Conservation (phyloP, 371 early-diverging fungal species). For the Syncephalastrum monosporum region DNA sequence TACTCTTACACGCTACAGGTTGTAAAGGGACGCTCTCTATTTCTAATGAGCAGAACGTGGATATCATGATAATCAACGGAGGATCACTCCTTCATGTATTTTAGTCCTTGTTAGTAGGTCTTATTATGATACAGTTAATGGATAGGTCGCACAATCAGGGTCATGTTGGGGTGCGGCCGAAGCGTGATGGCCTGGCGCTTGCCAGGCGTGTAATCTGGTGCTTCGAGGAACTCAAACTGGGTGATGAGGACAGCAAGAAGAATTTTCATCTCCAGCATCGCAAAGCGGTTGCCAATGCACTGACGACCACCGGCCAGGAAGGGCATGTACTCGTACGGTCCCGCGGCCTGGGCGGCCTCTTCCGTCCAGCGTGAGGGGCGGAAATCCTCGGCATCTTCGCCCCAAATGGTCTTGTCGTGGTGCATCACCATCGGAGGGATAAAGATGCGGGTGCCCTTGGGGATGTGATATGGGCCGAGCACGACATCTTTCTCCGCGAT, state of each 20-base stretch:
- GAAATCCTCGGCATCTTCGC: slow-evolving; percentile 62
- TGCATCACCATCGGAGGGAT: slow-evolving; percentile 46
- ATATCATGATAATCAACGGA: no score
- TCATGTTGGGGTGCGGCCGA: slow-evolving; percentile 38
- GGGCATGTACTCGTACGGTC: slow-evolving; percentile 57
- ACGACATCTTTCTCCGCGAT: slow-evolving; percentile 37
- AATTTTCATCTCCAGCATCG: slow-evolving; percentile 41
- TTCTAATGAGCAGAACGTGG: not conserved
- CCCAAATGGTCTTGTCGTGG: slow-evolving; percentile 57
- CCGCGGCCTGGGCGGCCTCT: slow-evolving; percentile 21
- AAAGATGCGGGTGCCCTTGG: slow-evolving; percentile 53
- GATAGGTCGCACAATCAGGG: slow-evolving; percentile 12
- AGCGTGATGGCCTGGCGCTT: slow-evolving; percentile 37
- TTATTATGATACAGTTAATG: no score
- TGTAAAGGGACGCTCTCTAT: not conserved
- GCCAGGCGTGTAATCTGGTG: slow-evolving; percentile 26
- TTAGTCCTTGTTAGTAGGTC: not conserved
- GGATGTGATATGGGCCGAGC: slow-evolving; percentile 39
- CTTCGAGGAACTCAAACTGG: slow-evolving; percentile 34
- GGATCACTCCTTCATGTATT: no score
- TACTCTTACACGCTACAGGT: not conserved
- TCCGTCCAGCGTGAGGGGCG: slow-evolving; percentile 62
- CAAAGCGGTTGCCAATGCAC: slow-evolving; percentile 46
- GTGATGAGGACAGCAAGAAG: slow-evolving; percentile 31
- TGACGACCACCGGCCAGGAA: slow-evolving; percentile 59